Percentiles rank a stretch among this genome's conserved stretches.
These are phyloP conservation scores for Aspergillus eucalypticola DNA, from an alignment of 2,329 filamentous ascomycete genomes.

Conservation along the genomic window DNA sequence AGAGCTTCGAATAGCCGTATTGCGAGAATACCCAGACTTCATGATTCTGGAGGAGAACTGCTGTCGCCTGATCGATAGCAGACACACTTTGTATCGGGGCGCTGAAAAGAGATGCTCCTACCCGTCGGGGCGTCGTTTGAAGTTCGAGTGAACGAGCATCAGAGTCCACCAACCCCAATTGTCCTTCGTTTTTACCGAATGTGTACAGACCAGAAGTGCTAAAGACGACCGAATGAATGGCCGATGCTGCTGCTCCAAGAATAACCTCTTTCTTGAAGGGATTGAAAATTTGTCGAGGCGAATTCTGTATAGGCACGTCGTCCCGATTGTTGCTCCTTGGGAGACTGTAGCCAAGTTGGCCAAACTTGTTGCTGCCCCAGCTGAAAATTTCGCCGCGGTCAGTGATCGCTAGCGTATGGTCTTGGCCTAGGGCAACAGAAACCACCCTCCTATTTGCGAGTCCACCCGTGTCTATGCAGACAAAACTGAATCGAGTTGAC, in stretches of 20 bases:
- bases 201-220: conserved; percentile 81
- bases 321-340: conserved; percentile 65
- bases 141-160: conserved; percentile 86
- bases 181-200: conserved; percentile 93
- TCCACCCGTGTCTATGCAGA: conserved; percentile 73
- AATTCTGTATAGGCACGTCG: conserved; percentile 78
- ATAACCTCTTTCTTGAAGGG: conserved; percentile 83
- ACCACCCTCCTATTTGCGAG: conserved; percentile 72
- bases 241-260: conserved; percentile 80
- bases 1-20: conserved; percentile 90
- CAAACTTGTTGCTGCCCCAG: conserved; percentile 86
- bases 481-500: conserved; percentile 82
- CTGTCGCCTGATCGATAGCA: conserved; percentile 87
- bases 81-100: conserved; percentile 74
- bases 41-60: conserved; percentile 79
- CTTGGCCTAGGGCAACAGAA: conserved; percentile 82
- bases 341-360: conserved; percentile 81
- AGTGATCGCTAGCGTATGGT: conserved; percentile 83
- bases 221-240: conserved; percentile 87
- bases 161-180: conserved; percentile 90
- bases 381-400: conserved; percentile 89
- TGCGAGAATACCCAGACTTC: conserved; percentile 94
- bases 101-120: conserved; percentile 79
- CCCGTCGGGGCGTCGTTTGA: conserved; percentile 80
- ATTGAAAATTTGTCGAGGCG: conserved; percentile 87